Evolutionary conservation across 2,329 filamentous ascomycete species (phyloP), one percentile per base, ranked within the genome.

Genomic region (Coleophoma cylindrospora): DNA sequence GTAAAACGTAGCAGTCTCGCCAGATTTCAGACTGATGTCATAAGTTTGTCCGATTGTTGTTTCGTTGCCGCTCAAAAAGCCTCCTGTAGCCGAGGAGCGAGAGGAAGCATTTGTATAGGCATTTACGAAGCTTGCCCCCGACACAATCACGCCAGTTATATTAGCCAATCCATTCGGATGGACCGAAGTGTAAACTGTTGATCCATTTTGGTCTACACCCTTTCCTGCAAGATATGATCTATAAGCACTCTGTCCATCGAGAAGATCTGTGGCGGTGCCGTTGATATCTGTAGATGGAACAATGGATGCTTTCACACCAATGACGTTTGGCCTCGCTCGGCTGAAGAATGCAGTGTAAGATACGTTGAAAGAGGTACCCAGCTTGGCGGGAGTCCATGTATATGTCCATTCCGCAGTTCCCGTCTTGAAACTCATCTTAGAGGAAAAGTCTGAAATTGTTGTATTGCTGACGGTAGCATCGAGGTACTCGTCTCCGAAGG

Each of bases 191-290:
- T 78, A 88, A 40, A 90, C 84, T 1, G 77, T 71, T 11, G 68
- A 62, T 11, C 64, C 69, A 15, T 74, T 70, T 2, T 72, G 64
- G 37, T 83, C 79, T 36, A 73, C 68, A 1, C 76, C 77, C 22
- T 81, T 86, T 1, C 72, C 71, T 1, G 75, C 74, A 51, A 81
- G 77, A 40, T 80, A 74, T 0, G 83, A 80, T 13, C 85, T 75
- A 9, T 85, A 79, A n/a, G 86, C 85, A 57, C 80, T 79, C 54
- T 79, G 76, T 1, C 86, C 86, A 56, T 89, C 83, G 4, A 89
- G 62, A 0, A 88, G 70, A 64, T 89, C 87, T 12, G 80, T 81
- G 3, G 89, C 72, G 0, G 76, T 81, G 3, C 76, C 79, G 48
- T 81, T 74, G 3, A 71, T 60, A 58, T 82, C 74, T 8, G 62